Base-by-base conservation (phyloP, 2,329 filamentous ascomycete genomes). In the Aspergillus sp. region DNA sequence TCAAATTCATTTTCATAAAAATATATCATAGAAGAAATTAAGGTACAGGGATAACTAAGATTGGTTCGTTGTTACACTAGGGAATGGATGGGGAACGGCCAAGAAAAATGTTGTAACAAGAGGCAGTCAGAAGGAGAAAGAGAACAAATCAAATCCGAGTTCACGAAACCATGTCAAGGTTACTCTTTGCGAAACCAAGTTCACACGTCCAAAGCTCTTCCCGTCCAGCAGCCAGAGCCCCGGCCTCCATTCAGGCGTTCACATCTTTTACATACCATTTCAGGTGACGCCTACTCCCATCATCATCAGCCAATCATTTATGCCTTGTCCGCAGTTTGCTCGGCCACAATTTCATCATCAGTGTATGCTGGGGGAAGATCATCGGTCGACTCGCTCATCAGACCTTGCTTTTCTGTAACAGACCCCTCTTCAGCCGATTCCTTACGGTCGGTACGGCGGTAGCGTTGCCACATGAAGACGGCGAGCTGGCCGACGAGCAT, bases 401-500 rank as follows among this genome's bases (percentile, higher is more conserved):
- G 65, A 35, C 68, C 69, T 56, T 76, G 71, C 67, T 79, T 80
- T 61, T 80, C 77, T n/a, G 68, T 63, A 31, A 67, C 68, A n/a
- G 71, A 69, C 17, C 73, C 76, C 35, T 70, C 64, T 58, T 77
- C 75, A 56, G 68, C 62, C 37, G 67, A 64, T 44, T 71, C 66
- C 47, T 64, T 56, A 27, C 61, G 63, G 25, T 66, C 60, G 48
- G 67, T 67, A 21, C 73, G 71, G 49, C 71, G 75, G 63, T 72
- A 74, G 56, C 73, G 73, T 50, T 73, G 68, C 77, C 79, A 80
- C 46, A 81, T 49, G 65, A 76, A 79, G 31, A 78, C 70, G 43
- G 79, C 71, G 31, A 72, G 64, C 65, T 80, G 77, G 31, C 78
- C 78, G 45, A 80, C 69, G n/a, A 81, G 65, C 75, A 80, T 78